phyloP scores from a whole-genome alignment of 1,284 basidiomycete species.

The Cryptococcus maquisensis region DNA sequence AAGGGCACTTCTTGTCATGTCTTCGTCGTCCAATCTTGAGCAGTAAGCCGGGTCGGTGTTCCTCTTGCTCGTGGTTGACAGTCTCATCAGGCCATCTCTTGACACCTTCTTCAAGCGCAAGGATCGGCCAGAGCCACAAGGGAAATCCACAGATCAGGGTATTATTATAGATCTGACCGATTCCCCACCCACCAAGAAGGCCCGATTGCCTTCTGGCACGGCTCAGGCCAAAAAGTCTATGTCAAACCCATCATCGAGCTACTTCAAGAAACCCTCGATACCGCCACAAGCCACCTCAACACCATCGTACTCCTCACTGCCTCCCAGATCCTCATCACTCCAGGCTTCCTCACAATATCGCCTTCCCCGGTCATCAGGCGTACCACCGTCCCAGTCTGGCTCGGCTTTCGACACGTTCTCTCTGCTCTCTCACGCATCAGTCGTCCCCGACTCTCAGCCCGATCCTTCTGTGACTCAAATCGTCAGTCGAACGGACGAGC shows the following conservation, averaged over 20 bases:
- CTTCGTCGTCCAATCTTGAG: not conserved
- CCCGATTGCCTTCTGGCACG: constrained; percentile 3
- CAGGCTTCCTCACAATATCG: constrained; percentile 17
- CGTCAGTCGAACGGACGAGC: constrained; percentile 21
- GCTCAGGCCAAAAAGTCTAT: not conserved
- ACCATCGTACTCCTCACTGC: not conserved
- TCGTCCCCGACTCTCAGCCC: not conserved
- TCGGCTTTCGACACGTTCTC: constrained; percentile 25
- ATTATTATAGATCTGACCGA: constrained; percentile 32
- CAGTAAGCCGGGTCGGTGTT: not conserved
- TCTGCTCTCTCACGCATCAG: not conserved
- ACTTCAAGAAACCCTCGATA: constrained; percentile 17
- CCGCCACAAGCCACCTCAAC: not conserved
- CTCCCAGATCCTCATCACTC: not conserved
- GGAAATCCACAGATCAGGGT: constrained; percentile 10
- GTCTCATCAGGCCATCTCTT: constrained; percentile 32
- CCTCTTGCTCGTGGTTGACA: not conserved
- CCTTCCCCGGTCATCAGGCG: constrained; percentile 7
- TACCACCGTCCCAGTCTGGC: constrained; percentile 17
- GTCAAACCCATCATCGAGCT: constrained; percentile 21
- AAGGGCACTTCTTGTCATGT: too few relatives aligned
- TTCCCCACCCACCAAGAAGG: constrained; percentile 32
- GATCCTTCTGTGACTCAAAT: constrained; percentile 2
- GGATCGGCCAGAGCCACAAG: constrained; percentile 21
- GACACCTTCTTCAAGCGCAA: constrained; percentile 47